These are phyloP conservation scores for Annona squamosa DNA, from an alignment of 164 flowering plant genomes.

Conservation along the genomic window DNA sequence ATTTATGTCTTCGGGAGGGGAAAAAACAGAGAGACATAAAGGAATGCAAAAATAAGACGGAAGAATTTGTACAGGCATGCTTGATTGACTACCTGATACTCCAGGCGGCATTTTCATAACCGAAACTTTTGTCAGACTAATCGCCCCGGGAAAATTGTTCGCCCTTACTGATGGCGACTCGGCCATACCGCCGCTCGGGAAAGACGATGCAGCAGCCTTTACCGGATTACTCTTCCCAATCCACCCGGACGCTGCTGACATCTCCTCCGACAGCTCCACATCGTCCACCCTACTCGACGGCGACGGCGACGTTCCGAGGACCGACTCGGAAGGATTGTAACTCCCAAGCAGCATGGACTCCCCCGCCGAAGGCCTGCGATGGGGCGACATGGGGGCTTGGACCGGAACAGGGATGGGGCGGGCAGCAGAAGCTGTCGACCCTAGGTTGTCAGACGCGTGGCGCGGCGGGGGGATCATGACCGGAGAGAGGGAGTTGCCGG, in stretches of 20 bases:
- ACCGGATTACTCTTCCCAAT: slow-evolving; percentile 24
- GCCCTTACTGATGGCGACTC: slow-evolving; percentile 18
- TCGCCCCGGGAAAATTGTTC: slow-evolving; percentile 15
- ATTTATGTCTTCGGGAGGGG: too few species aligned
- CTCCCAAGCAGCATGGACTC: slow-evolving; percentile 44
- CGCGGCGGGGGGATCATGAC: slow-evolving; percentile 77
- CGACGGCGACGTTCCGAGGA: slow-evolving; percentile 32
- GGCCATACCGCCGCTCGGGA: slow-evolving; percentile 49
- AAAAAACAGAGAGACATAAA: background rate
- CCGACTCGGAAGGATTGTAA: slow-evolving; percentile 49
- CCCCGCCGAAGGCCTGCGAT: slow-evolving; percentile 19
- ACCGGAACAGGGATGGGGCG: slow-evolving; percentile 29
- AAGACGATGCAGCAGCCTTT: slow-evolving; percentile 34
- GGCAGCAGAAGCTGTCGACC: slow-evolving; percentile 11
- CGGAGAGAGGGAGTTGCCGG: slow-evolving; percentile 57
- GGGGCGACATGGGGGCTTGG: slow-evolving; percentile 19
- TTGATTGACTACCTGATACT: slow-evolving; percentile 16
- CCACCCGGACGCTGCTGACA: slow-evolving; percentile 20
- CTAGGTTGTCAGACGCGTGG: slow-evolving; percentile 39
- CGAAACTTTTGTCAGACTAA: slow-evolving; percentile 25
- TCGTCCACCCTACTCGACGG: slow-evolving; percentile 28
- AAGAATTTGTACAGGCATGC: background rate
- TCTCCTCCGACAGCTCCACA: slow-evolving; percentile 42
- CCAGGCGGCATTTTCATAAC: slow-evolving; percentile 24
- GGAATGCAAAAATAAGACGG: background rate